Conservation (phyloP, 2,329 filamentous ascomycete genomes). For the Colletotrichum sp. region DNA sequence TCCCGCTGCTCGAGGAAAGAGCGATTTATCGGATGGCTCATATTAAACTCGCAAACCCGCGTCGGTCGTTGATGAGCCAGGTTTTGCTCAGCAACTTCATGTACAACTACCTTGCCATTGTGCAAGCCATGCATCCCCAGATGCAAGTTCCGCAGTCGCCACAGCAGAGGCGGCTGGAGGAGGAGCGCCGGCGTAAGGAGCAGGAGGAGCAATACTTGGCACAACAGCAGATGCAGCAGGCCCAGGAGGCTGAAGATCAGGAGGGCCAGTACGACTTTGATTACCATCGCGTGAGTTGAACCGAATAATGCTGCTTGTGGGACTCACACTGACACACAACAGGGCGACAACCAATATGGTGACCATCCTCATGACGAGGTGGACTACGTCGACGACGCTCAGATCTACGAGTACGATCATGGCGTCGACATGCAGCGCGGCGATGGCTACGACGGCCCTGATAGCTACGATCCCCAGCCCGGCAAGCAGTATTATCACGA, state of each 20-base stretch:
- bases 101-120: slow-evolving; percentile 98
- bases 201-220: slow-evolving; percentile 53
- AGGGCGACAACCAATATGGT: slow-evolving; percentile 52
- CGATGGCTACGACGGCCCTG: slow-evolving; percentile 42
- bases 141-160: slow-evolving; percentile 88
- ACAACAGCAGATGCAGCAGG: slow-evolving; percentile 47
- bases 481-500: slow-evolving; percentile 46
- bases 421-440: slow-evolving; percentile 39
- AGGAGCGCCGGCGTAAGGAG: slow-evolving; percentile 55
- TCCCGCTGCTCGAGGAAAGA: slow-evolving; percentile 92
- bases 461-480: slow-evolving; percentile 39
- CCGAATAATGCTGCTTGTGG: no score
- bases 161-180: slow-evolving; percentile 69
- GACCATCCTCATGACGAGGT: slow-evolving; percentile 48
- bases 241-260: slow-evolving; percentile 48
- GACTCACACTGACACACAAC: slow-evolving; percentile 7
- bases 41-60: slow-evolving; percentile 97
- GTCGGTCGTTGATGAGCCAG: slow-evolving; percentile 89
- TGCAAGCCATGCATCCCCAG: slow-evolving; percentile 98
- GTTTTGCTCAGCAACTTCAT: slow-evolving; percentile 98
- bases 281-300: slow-evolving; percentile 52
- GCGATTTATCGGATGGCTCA: slow-evolving; percentile 99
- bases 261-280: slow-evolving; percentile 58
- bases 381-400: slow-evolving; percentile 56
- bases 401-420: slow-evolving; percentile 58